Evolutionary conservation across 148 eudicot species (phyloP).

Genomic region (Cornus kousa): DNA sequence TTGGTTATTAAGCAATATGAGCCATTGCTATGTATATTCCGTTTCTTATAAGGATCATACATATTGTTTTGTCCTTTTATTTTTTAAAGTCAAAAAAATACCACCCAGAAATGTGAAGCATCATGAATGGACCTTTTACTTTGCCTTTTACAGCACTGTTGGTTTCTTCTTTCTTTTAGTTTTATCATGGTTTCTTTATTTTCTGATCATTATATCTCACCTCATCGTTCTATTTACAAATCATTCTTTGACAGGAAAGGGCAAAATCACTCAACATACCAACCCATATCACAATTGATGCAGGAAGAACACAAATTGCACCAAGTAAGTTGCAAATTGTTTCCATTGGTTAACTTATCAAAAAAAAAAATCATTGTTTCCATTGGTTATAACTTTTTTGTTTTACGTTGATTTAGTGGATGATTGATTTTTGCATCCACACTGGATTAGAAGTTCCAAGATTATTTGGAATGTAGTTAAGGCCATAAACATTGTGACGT

Average conservation of each 20-base stretch:
- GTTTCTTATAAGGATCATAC: too few species aligned
- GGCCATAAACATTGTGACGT: not conserved
- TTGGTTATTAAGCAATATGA: too few species aligned
- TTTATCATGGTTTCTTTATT: not conserved
- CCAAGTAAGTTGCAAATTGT: conserved; percentile 61
- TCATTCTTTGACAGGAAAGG: conserved; percentile 53
- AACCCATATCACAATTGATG: conserved; percentile 82
- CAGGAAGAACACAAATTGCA: conserved; percentile 98
- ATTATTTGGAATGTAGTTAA: not conserved
- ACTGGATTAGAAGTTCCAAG: not conserved
- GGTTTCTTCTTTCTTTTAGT: not conserved
- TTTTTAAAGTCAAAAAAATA: too few species aligned
- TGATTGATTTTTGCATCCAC: not conserved
- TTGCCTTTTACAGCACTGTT: not conserved
- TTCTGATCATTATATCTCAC: not conserved
- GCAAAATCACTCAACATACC: conserved; percentile 83
- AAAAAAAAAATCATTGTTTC: too few species aligned
- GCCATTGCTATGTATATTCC: too few species aligned
- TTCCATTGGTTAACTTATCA: conserved; percentile 9
- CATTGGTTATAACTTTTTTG: not conserved
- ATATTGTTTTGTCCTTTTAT: too few species aligned
- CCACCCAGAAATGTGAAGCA: too few species aligned
- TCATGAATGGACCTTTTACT: not conserved
- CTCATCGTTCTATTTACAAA: conserved; percentile 1
- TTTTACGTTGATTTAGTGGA: not conserved